These are phyloP conservation scores for Apiospora sp. DNA, from an alignment of 2,329 filamentous ascomycete species.

Conservation along the genomic window DNA sequence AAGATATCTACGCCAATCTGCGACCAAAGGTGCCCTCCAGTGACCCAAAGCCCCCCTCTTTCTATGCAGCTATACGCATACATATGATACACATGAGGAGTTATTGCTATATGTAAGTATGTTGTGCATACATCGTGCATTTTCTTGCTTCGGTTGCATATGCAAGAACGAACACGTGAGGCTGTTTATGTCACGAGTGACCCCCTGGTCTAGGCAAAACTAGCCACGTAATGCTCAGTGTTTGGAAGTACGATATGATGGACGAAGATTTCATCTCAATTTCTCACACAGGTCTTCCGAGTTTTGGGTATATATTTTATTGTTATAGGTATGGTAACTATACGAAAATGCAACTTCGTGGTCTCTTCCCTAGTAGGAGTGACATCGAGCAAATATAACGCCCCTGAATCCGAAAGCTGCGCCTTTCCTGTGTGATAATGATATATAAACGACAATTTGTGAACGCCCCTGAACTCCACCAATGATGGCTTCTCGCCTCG, in stretches of 20 bases:
- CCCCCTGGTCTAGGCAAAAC: too few species aligned
- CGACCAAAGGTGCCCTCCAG: not conserved
- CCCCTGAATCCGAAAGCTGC: not conserved
- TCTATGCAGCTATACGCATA: not conserved
- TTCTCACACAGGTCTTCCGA: too few species aligned
- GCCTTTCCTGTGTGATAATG: not conserved
- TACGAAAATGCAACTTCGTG: not conserved
- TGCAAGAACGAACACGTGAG: not conserved
- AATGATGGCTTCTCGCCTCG: not conserved
- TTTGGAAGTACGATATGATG: too few species aligned
- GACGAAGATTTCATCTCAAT: too few species aligned
- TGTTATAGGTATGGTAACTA: not conserved
- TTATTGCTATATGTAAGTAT: not conserved
- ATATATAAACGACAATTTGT: not conserved
- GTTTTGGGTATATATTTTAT: not conserved
- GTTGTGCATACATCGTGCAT: not conserved
- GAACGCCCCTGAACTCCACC: not conserved
- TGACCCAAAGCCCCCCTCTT: not conserved
- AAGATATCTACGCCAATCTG: too few species aligned
- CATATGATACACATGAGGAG: not conserved
- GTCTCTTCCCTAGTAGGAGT: too few species aligned
- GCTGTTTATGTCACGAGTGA: too few species aligned
- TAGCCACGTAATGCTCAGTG: too few species aligned
- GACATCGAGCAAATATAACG: too few species aligned
- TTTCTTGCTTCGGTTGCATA: not conserved